Evolutionary conservation across 768 basidiomycete species (phyloP), one percentile per base, ranked within the genome.

Genomic region (Piloderma croceum): DNA sequence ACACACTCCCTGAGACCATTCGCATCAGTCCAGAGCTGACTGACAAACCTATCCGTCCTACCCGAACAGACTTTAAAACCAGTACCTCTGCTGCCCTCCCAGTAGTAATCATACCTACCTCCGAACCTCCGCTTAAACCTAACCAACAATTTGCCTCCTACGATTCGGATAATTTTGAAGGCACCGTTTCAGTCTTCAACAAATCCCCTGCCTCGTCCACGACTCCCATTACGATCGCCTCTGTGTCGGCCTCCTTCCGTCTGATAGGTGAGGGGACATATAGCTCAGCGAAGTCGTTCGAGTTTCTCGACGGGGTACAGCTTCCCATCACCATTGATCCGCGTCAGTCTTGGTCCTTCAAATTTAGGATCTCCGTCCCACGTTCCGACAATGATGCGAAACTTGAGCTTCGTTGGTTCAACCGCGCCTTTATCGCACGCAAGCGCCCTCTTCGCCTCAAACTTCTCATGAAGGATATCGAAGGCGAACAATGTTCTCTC

Each of bases 51-150:
- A 36, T 54, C 18, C 61, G 67, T 6, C 42, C 53, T 17, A 48
- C 51, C 7, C 64, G 63, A 18, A 67, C 60, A 20, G 59, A 67
- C 31, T 69, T 69, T 54, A 67, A 65, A 44, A 65, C 65, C 3
- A 45, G 56, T 12, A 58, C 58, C 4, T 47, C 61, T 3, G 49
- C 60, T 1, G 36, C 47, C 7, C 46, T 67, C 11, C 60, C 58
- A 17, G 53, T 65, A 21, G 55, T 67, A 31, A 50, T 69, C 20
- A 65, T 62, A 46, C 31, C 47, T 2, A 49, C 54, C 36, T 62
- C 62, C n/a, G 61, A 67, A 22, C 65, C 65, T 12, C 63, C 65
- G 6, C 56, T 69, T 4, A 42, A 44, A 5, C 61, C 65, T 20
- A 69, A 69, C 44, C 54, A 59, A 1, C 41, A 60, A 7, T 47